These are phyloP conservation scores for Oropetium thomaeum DNA, from an alignment of 176 grass and related monocot species.

Conservation along the genomic window DNA sequence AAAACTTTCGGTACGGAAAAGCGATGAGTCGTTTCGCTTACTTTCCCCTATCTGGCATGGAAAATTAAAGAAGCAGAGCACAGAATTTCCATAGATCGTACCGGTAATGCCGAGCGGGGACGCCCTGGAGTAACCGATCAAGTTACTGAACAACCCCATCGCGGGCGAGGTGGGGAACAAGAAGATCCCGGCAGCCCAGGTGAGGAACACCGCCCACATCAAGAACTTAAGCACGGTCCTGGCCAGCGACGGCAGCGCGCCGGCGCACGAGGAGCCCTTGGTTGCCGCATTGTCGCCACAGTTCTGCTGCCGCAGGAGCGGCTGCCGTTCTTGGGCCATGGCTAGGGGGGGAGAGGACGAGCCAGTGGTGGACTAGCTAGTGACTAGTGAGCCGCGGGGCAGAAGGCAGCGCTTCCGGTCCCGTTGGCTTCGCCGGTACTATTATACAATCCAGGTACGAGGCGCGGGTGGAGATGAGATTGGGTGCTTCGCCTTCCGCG, in stretches of 20 bases:
- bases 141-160: conserved; percentile 26
- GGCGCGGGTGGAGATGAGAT: not conserved
- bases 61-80: not conserved
- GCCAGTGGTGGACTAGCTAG: not conserved
- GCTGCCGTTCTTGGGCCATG: conserved; percentile 42
- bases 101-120: conserved; percentile 65
- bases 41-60: not conserved
- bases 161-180: conserved; percentile 54
- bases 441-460: conserved; percentile 17
- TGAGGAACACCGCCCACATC: conserved; percentile 75
- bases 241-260: conserved; percentile 36
- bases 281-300: conserved; percentile 5
- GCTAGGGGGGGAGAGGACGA: not conserved
- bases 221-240: conserved; percentile 63
- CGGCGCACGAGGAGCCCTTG: conserved; percentile 10
- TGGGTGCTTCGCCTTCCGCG: not conserved
- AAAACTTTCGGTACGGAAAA: not conserved
- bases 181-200: conserved; percentile 67
- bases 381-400: not conserved
- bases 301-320: conserved; percentile 32
- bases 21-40: not conserved
- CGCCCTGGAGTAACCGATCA: conserved; percentile 10
- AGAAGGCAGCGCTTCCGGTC: not conserved
- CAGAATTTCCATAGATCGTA: conserved; percentile 2
- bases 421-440: not conserved